phyloP scores from a whole-genome alignment of 768 basidiomycete genomes.

The Scleroderma bovista region DNA sequence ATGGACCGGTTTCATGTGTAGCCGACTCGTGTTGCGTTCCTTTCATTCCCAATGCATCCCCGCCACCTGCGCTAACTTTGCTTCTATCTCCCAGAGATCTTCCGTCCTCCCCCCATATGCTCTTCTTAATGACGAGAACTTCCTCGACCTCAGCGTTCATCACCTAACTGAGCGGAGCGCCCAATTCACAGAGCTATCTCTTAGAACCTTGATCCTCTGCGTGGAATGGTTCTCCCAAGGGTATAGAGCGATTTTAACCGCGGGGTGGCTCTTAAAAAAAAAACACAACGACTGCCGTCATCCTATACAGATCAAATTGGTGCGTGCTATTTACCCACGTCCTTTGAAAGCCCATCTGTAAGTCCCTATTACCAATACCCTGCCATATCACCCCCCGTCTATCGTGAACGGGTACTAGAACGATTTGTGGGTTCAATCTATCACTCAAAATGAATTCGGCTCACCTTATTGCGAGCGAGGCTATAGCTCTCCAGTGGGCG shows the following conservation, averaged over 20 bases:
- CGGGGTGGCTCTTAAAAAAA: slow-evolving; percentile 5
- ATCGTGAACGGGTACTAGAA: slow-evolving; percentile 3
- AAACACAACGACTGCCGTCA: slow-evolving; percentile 17
- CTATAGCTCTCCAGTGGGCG: too few relatives aligned
- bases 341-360: neutral
- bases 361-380: neutral
- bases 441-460: neutral
- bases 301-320: slow-evolving; percentile 24
- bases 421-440: neutral
- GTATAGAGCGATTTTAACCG: slow-evolving; percentile 17
- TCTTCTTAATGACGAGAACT: neutral
- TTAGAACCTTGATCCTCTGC: slow-evolving; percentile 8
- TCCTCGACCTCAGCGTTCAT: slow-evolving; percentile 12
- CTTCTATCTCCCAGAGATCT: slow-evolving; percentile 14
- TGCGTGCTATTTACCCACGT: slow-evolving; percentile 15
- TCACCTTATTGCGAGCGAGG: neutral
- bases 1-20: neutral
- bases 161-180: slow-evolving; percentile 11
- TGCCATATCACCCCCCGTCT: slow-evolving; percentile 13
- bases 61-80: slow-evolving; percentile 20
- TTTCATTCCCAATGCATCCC: slow-evolving; percentile 20
- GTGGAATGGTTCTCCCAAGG: slow-evolving; percentile 16
- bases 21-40: slow-evolving; percentile 24
- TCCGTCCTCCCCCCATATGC: slow-evolving; percentile 12
- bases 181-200: neutral